Percentiles rank a stretch among this genome's conserved stretches.
Conservation (phyloP, 2,329 filamentous ascomycete species). For the Meredithiella fracta region DNA sequence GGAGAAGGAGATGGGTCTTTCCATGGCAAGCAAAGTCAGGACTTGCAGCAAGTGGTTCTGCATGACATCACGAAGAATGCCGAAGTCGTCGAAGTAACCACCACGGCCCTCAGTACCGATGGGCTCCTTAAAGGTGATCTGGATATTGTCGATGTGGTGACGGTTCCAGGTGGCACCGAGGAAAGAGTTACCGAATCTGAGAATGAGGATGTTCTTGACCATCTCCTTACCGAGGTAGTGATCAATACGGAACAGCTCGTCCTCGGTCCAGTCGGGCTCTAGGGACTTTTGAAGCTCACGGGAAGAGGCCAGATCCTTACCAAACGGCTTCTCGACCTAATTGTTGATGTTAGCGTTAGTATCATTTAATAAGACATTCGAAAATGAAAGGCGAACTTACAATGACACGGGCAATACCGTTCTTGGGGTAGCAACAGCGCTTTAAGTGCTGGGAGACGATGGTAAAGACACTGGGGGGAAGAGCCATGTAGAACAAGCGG, state of each 20-base stretch:
- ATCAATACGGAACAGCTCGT: constrained; percentile 97
- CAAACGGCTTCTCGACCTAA: constrained; percentile 97
- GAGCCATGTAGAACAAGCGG: constrained; percentile 97
- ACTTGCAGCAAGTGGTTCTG: constrained; percentile 98
- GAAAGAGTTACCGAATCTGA: constrained; percentile 97
- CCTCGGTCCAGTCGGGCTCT: constrained; percentile 95
- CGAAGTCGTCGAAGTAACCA: constrained; percentile 98
- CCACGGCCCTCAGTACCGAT: constrained; percentile 96
- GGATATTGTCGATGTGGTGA: constrained; percentile 97
- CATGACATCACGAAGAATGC: constrained; percentile 99
- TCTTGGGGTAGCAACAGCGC: constrained; percentile 86
- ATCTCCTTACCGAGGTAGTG: constrained; percentile 99
- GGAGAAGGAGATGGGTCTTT: constrained; percentile 94
- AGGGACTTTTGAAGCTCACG: constrained; percentile 88
- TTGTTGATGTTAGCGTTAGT: constrained; percentile 17
- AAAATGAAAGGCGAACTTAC: constrained; percentile 34
- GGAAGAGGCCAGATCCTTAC: constrained; percentile 89
- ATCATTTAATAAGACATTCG: background rate
- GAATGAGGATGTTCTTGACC: constrained; percentile 98
- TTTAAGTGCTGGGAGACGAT: constrained; percentile 95
- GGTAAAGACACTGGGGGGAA: constrained; percentile 94
- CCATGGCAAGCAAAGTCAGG: constrained; percentile 90
- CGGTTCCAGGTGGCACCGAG: constrained; percentile 97
- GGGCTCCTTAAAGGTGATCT: constrained; percentile 98
- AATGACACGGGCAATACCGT: constrained; percentile 84